A percentile compares a stretch with the other conserved stretches of the same genome.
Conservation (phyloP, 768 basidiomycete genomes). For the Rhizopogon roseolus region DNA sequence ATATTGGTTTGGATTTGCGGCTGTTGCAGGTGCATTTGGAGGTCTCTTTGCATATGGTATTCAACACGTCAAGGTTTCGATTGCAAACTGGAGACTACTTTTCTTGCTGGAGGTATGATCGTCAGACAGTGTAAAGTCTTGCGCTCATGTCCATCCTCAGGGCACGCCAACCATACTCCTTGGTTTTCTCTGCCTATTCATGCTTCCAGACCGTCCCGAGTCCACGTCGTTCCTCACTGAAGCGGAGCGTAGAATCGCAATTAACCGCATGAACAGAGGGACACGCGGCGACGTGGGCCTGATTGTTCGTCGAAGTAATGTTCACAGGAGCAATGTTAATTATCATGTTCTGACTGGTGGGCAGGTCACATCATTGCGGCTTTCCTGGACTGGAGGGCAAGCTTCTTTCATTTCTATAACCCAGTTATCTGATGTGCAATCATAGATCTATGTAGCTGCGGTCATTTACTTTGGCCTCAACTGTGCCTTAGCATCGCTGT, state of each 20-base stretch:
- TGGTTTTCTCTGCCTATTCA: constrained; percentile 22
- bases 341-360: background rate
- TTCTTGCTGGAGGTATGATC: constrained; percentile 22
- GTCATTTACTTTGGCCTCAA: constrained; percentile 46
- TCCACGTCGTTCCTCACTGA: constrained; percentile 29
- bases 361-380: constrained; percentile 39
- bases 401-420: background rate
- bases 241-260: constrained; percentile 27
- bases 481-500: constrained; percentile 43
- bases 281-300: constrained; percentile 37
- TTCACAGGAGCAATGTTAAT: background rate
- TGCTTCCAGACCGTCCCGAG: constrained; percentile 28
- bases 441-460: constrained; percentile 40
- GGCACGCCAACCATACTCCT: constrained; percentile 46
- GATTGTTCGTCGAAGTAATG: constrained; percentile 35
- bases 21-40: constrained; percentile 51
- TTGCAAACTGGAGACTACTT: constrained; percentile 38
- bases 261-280: constrained; percentile 35
- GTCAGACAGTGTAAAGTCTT: background rate
- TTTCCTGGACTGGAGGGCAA: constrained; percentile 41
- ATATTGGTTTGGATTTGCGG: constrained; percentile 55
- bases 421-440: constrained; percentile 5
- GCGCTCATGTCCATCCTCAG: constrained; percentile 24
- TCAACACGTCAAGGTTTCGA: constrained; percentile 32
- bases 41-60: constrained; percentile 52